Percentiles rank a stretch among this genome's conserved stretches.
These are phyloP conservation scores for Solanum hybrid DNA, from an alignment of 305 asterid species.

Conservation along the genomic window DNA sequence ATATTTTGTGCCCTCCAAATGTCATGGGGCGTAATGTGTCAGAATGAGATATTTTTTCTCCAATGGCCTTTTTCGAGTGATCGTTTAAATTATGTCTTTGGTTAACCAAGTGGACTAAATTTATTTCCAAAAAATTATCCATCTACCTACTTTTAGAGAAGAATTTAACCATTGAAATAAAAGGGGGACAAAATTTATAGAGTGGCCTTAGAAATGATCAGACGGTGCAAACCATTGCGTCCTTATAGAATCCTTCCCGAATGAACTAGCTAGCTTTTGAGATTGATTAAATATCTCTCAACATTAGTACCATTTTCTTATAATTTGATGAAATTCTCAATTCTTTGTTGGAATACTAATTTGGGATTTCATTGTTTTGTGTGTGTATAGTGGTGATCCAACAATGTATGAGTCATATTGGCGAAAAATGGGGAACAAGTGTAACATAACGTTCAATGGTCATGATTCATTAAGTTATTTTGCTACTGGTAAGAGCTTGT, in stretches of 20 bases:
- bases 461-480: too few species aligned
- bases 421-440: too few species aligned
- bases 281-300: neutral
- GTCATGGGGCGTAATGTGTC: neutral
- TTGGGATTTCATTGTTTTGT: neutral
- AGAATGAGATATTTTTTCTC: neutral
- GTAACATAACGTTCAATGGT: too few species aligned
- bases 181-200: neutral
- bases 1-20: neutral
- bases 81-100: too few species aligned
- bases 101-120: too few species aligned
- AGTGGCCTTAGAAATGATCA: too few species aligned
- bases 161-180: too few species aligned
- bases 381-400: slow-evolving; percentile 55
- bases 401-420: slow-evolving; percentile 2
- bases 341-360: neutral
- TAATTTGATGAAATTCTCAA: neutral
- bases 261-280: neutral
- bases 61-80: too few species aligned
- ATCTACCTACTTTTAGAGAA: neutral
- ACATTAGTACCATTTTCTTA: neutral
- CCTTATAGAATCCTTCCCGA: neutral
- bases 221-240: neutral
- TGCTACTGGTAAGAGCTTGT: too few species aligned
- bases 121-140: too few species aligned